phyloP scores from a whole-genome alignment of 805 yeast genomes.

The Grigorovia yakushimaensis region DNA sequence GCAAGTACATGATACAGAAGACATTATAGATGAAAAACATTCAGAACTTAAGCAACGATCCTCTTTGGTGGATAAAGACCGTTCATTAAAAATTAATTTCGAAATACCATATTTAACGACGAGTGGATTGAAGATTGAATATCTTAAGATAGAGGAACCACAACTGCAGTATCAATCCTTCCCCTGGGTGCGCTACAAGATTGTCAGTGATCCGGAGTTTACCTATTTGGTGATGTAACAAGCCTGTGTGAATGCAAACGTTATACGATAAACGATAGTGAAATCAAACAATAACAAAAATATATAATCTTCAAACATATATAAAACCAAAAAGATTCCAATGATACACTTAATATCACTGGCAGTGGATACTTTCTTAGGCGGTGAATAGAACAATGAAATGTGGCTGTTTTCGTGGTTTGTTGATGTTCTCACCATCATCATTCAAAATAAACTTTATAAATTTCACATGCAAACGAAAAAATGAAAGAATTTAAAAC shows the following conservation, averaged over 20 bases:
- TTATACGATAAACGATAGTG: no score
- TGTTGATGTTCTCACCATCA: no score
- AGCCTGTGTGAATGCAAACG: background rate
- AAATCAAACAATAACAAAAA: no score
- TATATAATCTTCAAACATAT: no score
- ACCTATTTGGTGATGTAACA: constrained; percentile 15
- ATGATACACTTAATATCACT: no score
- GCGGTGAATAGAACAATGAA: no score
- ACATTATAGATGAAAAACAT: background rate
- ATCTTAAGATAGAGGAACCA: constrained; percentile 55
- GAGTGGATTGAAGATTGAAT: constrained; percentile 58
- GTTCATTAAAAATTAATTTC: constrained; percentile 41
- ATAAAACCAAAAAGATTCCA: no score
- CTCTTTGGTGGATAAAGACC: constrained; percentile 1
- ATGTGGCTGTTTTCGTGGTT: no score
- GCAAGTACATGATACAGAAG: constrained; percentile 19
- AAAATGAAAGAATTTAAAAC: background rate
- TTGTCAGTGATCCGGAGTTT: constrained; percentile 34
- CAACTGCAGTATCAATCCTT: constrained; percentile 54
- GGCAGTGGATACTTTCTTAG: no score
- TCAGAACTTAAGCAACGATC: background rate
- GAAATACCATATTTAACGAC: constrained; percentile 55
- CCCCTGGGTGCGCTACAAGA: constrained; percentile 68
- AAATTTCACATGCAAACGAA: constrained; percentile 1
- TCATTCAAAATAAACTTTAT: background rate